Evolutionary conservation across 176 grass and related monocot genomes (phyloP), one percentile per base, ranked within the genome.

Genomic region (Zoysia japonica): DNA sequence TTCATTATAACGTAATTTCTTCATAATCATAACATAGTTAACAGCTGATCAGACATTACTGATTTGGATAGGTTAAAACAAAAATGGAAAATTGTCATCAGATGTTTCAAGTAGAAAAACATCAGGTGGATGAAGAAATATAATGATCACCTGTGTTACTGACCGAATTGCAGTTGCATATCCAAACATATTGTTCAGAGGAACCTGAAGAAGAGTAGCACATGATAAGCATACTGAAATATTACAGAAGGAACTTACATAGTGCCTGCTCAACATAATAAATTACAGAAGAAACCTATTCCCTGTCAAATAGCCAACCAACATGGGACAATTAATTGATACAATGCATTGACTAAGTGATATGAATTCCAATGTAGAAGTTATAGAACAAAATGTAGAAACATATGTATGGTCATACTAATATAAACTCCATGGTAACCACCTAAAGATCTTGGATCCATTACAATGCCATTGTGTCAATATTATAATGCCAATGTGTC

Each of bases 101-200:
- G 41, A 81, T 49, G 45, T 17, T 17, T 40, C 48, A 71, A 53
- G 56, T 28, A 45, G 16, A 20, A 45, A 35, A 82, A 68, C 4
- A 80, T 60, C 10, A 20, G 2, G 61, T 62, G 62, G 5, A 67
- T 10, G 61, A 4, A 67, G 63, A 48, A 48, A 87, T 65, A 77
- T 76, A 62, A 74, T 76, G 66, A 5, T 74, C 1, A 94, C 96
- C 90, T 98, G 96, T 78, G 95, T 98, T 75, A 94, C 88, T 80
- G 96, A 98, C 51, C 92, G 92, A 79, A 98, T 88, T 6, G 84
- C 60, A 72, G 96, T 98, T 35, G 96, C 88, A 61, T 94, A 98
- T 71, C 96, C 96, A 65, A 98, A 98, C 96, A 94, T 98, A 69
- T 98, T 94, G 81, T 98, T 98, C 49, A 98, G 87, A 0, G 96